Conservation (phyloP, 2,329 filamentous ascomycete genomes). For the Aspergillus spinulosporus region DNA sequence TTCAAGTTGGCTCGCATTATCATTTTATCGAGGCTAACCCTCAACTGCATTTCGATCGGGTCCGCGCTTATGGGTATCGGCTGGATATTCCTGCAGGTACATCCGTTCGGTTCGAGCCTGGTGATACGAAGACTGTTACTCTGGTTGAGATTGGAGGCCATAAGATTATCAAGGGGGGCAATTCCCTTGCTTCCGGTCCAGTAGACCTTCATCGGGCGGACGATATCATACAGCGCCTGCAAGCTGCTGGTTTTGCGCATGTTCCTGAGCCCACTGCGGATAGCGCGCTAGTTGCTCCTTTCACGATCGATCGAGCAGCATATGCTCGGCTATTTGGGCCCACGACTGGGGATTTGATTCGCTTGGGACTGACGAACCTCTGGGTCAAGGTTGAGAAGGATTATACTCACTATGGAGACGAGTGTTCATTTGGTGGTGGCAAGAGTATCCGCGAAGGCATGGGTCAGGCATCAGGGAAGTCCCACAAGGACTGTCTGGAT, state of each 20-base stretch:
- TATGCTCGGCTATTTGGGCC: constrained; percentile 92
- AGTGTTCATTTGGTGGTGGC: constrained; percentile 92
- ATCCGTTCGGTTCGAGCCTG: constrained; percentile 89
- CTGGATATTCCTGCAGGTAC: constrained; percentile 90
- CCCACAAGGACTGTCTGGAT: constrained; percentile 72
- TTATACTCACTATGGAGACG: constrained; percentile 80
- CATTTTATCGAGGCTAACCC: constrained; percentile 97
- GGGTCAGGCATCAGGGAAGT: constrained; percentile 81
- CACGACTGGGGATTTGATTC: constrained; percentile 81
- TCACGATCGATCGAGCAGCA: constrained; percentile 71
- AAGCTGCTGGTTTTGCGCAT: constrained; percentile 76
- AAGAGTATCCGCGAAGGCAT: constrained; percentile 94
- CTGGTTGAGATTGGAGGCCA: constrained; percentile 85
- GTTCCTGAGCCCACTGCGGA: constrained; percentile 64
- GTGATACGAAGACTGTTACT: constrained; percentile 85
- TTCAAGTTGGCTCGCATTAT: constrained; percentile 92
- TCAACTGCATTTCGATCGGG: constrained; percentile 81
- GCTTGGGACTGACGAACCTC: constrained; percentile 78
- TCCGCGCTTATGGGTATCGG: constrained; percentile 77
- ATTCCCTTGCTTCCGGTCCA: constrained; percentile 70
- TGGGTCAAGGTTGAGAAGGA: constrained; percentile 92
- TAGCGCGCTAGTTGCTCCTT: constrained; percentile 58
- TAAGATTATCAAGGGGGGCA: constrained; percentile 80
- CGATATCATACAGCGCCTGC: constrained; percentile 67
- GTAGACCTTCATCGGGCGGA: constrained; percentile 65